Conservation (phyloP, 352 stramenopile genomes). For the Globisporangium solare region DNA sequence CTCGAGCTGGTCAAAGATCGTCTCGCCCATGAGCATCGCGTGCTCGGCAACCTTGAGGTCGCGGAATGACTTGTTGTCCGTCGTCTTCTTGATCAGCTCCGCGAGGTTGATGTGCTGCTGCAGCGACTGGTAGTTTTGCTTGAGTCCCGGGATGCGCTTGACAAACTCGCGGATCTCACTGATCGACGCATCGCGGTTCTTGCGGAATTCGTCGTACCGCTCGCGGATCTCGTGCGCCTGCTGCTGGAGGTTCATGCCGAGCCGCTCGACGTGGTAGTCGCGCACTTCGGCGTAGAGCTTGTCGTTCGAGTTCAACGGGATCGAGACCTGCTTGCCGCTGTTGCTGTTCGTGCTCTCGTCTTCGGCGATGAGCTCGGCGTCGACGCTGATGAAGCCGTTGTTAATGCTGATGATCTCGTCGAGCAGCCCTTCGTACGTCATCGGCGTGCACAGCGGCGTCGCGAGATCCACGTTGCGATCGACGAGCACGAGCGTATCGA, state of each 20-base stretch:
- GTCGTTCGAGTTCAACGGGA: conserved; percentile 95
- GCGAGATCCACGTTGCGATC: conserved; percentile 95
- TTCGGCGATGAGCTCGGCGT: conserved; percentile 71
- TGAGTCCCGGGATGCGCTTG: conserved; percentile 95
- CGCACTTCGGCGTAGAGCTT: conserved; percentile 94
- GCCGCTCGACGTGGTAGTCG: conserved; percentile 95
- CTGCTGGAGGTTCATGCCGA: conserved; percentile 95
- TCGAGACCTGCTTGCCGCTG: conserved; percentile 76
- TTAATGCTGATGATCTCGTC: conserved; percentile 96
- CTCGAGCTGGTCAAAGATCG: conserved; percentile 93
- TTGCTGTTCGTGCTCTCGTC: conserved; percentile 39
- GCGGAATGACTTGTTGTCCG: conserved; percentile 91
- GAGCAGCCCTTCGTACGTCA: conserved; percentile 97
- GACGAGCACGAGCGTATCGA: conserved; percentile 93
- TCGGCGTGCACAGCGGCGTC: conserved; percentile 93
- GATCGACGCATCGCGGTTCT: conserved; percentile 95
- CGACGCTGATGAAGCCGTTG: conserved; percentile 83
- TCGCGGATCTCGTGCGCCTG: conserved; percentile 94
- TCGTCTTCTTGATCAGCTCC: conserved; percentile 94
- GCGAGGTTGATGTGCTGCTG: conserved; percentile 97
- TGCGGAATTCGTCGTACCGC: conserved; percentile 93
- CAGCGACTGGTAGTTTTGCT: conserved; percentile 93
- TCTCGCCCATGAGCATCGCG: conserved; percentile 94
- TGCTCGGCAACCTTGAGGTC: conserved; percentile 95
- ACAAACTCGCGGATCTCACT: conserved; percentile 98